Percentiles rank a stretch among this genome's conserved stretches.
Evolutionary conservation across 139 green algal genomes (phyloP).

Genomic region (Chlorella sp.): DNA sequence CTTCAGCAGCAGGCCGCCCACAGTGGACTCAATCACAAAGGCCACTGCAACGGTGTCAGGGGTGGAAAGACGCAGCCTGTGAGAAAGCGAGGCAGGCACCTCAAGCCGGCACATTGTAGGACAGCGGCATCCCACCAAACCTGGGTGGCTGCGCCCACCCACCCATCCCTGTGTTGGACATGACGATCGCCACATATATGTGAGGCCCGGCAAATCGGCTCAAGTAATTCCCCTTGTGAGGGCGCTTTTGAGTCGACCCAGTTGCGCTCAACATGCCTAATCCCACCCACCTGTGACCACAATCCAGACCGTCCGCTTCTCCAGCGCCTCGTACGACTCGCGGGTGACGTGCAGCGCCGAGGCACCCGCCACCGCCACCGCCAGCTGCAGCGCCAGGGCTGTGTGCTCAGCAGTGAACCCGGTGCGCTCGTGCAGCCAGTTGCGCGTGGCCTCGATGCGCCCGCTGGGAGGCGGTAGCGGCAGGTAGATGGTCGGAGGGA

Average conservation of each 20-base stretch:
- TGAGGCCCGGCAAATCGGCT: too few species aligned
- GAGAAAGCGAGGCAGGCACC: too few species aligned
- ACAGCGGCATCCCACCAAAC: too few species aligned
- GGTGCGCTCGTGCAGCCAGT: not conserved
- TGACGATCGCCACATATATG: too few species aligned
- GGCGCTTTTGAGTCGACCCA: too few species aligned
- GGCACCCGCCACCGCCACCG: conserved; percentile 26
- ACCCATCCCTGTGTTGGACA: too few species aligned
- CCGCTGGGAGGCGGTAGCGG: not conserved
- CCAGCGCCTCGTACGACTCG: conserved; percentile 18
- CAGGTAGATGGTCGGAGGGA: conserved; percentile 10
- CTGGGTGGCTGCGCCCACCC: too few species aligned
- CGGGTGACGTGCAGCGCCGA: conserved; percentile 14
- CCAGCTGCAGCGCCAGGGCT: conserved; percentile 32
- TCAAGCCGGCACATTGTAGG: too few species aligned
- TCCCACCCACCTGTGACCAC: conserved; percentile 24
- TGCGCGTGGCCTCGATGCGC: not conserved
- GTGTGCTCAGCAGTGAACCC: conserved; percentile 2
- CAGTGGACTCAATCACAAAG: conserved; percentile 15
- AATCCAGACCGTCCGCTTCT: conserved; percentile 22
- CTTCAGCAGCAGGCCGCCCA: conserved; percentile 36
- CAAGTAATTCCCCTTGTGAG: too few species aligned
- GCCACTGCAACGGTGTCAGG: too few species aligned
- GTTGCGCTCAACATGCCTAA: too few species aligned
- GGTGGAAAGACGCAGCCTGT: too few species aligned